Conservation (phyloP, 2,329 filamentous ascomycete species). For the Pseudogymnoascus sp. region DNA sequence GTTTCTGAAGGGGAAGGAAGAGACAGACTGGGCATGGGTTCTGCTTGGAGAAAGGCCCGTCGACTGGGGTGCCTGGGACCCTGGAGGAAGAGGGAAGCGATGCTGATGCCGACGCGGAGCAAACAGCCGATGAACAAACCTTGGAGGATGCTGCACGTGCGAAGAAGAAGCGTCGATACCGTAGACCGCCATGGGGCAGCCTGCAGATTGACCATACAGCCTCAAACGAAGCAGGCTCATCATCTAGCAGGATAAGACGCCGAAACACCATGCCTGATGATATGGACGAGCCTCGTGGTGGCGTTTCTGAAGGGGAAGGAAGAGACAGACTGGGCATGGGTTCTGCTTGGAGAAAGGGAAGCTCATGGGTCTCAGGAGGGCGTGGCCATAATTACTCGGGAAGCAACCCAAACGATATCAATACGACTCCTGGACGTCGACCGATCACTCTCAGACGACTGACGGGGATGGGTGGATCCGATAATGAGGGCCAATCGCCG, state of each 20-base stretch:
- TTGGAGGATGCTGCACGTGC: conserved; percentile 38
- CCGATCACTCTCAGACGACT: conserved; percentile 57
- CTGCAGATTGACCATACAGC: not conserved
- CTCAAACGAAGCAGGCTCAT: conserved; percentile 38
- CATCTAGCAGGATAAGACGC: conserved; percentile 52
- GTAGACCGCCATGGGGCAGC: conserved; percentile 34
- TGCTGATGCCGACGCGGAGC: conserved; percentile 71
- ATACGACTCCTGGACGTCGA: conserved; percentile 43
- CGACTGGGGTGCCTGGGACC: conserved; percentile 37
- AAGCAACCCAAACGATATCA: conserved; percentile 43
- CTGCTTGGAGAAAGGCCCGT: conserved; percentile 51
- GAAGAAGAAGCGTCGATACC: conserved; percentile 57
- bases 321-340: conserved; percentile 51
- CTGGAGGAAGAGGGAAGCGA: conserved; percentile 56
- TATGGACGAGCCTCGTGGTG: conserved; percentile 47
- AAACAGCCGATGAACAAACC: conserved; percentile 71
- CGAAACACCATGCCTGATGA: conserved; percentile 58
- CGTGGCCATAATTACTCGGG: conserved; percentile 40
- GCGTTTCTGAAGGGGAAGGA: conserved; percentile 68
- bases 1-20: conserved; percentile 70
- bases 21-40: conserved; percentile 47
- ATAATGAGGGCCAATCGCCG: conserved; percentile 53
- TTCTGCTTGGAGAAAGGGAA: conserved; percentile 50
- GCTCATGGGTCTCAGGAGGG: conserved; percentile 39
- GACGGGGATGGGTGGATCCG: conserved; percentile 52